Evolutionary conservation across 2,329 filamentous ascomycete species (phyloP), one percentile per base, ranked within the genome.

Genomic region (Hypoxylon rubiginosum): DNA sequence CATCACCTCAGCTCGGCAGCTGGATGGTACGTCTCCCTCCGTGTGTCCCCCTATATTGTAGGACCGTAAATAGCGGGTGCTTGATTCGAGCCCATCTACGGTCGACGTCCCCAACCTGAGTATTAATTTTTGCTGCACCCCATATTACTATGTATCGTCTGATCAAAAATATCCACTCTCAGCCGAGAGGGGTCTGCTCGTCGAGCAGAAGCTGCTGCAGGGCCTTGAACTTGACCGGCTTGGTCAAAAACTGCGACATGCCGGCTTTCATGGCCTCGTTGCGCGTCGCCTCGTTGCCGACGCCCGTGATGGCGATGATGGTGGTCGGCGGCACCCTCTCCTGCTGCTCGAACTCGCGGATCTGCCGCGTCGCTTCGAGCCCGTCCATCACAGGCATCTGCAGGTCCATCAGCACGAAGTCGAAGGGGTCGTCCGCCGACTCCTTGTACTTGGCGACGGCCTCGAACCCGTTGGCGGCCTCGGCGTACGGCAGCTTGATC

Each of bases 381-480:
- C 84, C 84, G 67, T 88, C 82, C 68, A 88, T 82, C 4, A 87
- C 77, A 0, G 86, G 86, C 86, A 88, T 88, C 73, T 80, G 83
- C 6, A 87, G 81, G 67, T 88, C 86, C 79, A 82, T 82, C 1
- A 82, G 71, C 1, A 82, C 67, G 24, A 75, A 79, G 52, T 78
- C 77, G 41, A 81, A 81, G 1, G 59, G 62, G 21, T 56, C 66
- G 13, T 43, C 67, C n/a, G 54, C 68, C 11, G 76, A 71, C 9
- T 73, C 69, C 50, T 78, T 79, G 70, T 82, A 85, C 8, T 71
- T 74, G n/a, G 82, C 78, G 1, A 86, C 74, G 1, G 84, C 84
- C 70, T 84, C 79, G 19, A 80, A 78, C 6, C 84, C 84, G 62
- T 86, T 82, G 30, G 75, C 75, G 0, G 83, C 84, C 9, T 79